Evolutionary conservation across 371 early-diverging fungal species (phyloP).

Genomic region (Nematocida major): DNA sequence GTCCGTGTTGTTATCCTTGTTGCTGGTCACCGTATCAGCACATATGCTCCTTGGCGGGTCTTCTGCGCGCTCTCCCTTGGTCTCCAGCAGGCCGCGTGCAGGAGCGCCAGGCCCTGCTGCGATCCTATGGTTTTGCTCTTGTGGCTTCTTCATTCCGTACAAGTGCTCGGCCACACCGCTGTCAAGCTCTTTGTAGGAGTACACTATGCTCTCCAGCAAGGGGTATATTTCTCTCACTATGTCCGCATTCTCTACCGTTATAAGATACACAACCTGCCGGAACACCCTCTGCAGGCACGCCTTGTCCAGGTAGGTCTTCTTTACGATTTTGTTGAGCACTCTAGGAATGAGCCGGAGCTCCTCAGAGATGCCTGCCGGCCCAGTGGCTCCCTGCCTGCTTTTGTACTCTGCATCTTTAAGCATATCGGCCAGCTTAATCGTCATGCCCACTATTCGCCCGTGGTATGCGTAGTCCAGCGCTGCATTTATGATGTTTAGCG

Average conservation of each 20-base stretch:
- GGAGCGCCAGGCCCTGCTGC: not conserved
- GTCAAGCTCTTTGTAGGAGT: conserved; percentile 13
- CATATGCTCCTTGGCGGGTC: not conserved
- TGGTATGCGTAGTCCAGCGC: conserved; percentile 25
- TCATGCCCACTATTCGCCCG: conserved; percentile 24
- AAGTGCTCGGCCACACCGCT: not conserved
- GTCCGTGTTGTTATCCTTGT: not conserved
- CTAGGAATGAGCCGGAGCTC: not conserved
- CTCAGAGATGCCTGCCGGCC: not conserved
- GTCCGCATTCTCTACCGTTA: conserved; percentile 2
- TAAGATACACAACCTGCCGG: not conserved
- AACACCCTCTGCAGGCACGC: conserved; percentile 13
- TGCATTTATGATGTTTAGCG: conserved; percentile 24
- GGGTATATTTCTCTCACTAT: not conserved
- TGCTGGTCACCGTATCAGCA: not conserved
- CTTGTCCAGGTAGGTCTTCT: conserved; percentile 14
- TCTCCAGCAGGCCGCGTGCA: not conserved
- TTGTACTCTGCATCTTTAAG: conserved; percentile 33
- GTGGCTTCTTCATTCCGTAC: conserved; percentile 11
- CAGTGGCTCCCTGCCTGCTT: not conserved
- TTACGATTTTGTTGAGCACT: not conserved
- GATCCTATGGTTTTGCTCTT: not conserved
- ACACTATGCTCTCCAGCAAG: conserved; percentile 6
- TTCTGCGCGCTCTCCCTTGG: not conserved
- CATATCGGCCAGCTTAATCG: conserved; percentile 1